Evolutionary conservation across 331 rosid species (phyloP).

Genomic region (Cydonia oblonga): DNA sequence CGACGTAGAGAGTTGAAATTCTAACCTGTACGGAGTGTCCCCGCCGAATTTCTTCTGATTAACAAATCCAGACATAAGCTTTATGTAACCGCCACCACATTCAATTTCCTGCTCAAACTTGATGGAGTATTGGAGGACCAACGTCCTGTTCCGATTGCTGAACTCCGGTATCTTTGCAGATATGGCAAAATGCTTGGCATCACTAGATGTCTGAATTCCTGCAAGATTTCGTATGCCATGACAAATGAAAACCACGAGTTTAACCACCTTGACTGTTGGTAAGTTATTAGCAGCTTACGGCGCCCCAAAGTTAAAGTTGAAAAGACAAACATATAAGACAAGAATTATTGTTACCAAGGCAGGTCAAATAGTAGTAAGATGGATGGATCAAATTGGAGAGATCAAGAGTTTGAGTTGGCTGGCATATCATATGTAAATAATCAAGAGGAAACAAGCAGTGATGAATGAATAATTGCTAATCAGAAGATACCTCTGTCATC

Average conservation of each 20-base stretch:
- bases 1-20: background rate
- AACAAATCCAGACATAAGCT: constrained; percentile 75
- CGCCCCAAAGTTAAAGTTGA: no score
- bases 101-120: constrained; percentile 77
- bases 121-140: constrained; percentile 69
- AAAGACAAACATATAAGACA: no score
- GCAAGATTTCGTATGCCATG: constrained; percentile 10
- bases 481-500: constrained; percentile 56
- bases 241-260: background rate
- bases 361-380: no score
- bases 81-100: constrained; percentile 85
- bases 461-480: background rate
- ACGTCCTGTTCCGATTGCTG: constrained; percentile 58
- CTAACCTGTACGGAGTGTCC: constrained; percentile 28
- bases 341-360: no score
- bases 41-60: constrained; percentile 65
- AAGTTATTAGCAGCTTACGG: background rate
- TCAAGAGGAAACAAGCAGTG: background rate
- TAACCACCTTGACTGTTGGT: background rate
- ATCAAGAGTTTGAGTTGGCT: no score
- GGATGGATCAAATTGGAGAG: no score
- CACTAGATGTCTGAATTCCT: constrained; percentile 70
- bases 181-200: constrained; percentile 74
- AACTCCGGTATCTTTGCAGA: constrained; percentile 76
- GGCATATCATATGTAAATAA: no score